These are phyloP conservation scores for Penicillium crustosum DNA, from an alignment of 2,329 filamentous ascomycete genomes.

Conservation along the genomic window DNA sequence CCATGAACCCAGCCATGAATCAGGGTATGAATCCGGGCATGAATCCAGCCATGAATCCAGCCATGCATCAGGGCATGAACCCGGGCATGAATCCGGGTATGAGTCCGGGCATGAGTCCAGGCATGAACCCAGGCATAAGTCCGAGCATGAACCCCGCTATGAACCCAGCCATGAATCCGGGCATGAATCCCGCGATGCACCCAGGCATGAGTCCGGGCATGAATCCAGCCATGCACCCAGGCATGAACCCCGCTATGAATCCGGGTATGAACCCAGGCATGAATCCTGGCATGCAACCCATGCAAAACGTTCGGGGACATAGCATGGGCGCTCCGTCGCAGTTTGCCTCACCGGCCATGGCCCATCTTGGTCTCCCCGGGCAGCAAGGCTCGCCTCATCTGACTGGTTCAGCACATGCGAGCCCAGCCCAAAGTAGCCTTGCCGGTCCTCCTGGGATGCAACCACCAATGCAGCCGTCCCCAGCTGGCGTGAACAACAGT, in stretches of 20 bases:
- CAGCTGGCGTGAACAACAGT: slow-evolving; percentile 61
- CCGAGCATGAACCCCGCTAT: neutral
- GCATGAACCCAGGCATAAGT: neutral
- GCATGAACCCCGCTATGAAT: neutral
- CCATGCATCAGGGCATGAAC: slow-evolving; percentile 20
- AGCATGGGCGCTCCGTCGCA: slow-evolving; percentile 50
- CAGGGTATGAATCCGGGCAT: neutral
- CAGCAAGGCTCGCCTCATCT: slow-evolving; percentile 53
- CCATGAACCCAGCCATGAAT: slow-evolving; percentile 1
- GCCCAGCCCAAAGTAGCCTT: slow-evolving; percentile 48
- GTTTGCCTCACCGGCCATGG: slow-evolving; percentile 60
- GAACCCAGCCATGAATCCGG: neutral
- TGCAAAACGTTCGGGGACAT: slow-evolving; percentile 43
- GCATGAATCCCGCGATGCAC: neutral
- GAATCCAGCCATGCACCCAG: slow-evolving; percentile 23
- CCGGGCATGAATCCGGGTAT: slow-evolving; percentile 1
- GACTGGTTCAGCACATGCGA: slow-evolving; percentile 50
- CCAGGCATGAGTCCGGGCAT: neutral
- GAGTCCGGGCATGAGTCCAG: neutral
- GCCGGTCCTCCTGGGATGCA: slow-evolving; percentile 56
- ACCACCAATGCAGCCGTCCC: slow-evolving; percentile 55
- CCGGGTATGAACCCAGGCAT: slow-evolving; percentile 5
- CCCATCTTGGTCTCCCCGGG: slow-evolving; percentile 52
- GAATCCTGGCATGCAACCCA: slow-evolving; percentile 39
- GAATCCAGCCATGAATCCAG: neutral